Conservation (phyloP, 1,139 yeast species). For the Nematodospora anomalae region DNA sequence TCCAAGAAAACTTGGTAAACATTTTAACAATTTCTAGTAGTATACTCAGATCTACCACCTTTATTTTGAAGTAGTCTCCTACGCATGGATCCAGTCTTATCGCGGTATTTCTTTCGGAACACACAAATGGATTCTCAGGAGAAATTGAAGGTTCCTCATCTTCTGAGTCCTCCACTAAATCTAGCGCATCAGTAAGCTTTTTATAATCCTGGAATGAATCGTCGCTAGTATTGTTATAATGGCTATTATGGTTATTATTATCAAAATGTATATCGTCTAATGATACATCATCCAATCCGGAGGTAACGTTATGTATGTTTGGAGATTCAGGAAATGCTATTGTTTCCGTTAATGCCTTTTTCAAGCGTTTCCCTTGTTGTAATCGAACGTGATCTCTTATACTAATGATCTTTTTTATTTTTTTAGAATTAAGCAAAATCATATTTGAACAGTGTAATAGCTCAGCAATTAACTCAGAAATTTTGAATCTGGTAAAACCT, state of each 20-base stretch:
- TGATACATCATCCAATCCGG: slow-evolving; percentile 41
- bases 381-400: slow-evolving; percentile 39
- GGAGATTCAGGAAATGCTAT: slow-evolving; percentile 17
- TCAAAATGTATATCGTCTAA: slow-evolving; percentile 32
- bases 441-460: slow-evolving; percentile 50
- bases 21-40: slow-evolving; percentile 34
- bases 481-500: slow-evolving; percentile 45
- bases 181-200: slow-evolving; percentile 21
- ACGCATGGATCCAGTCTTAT: slow-evolving; percentile 40
- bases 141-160: slow-evolving; percentile 50
- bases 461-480: slow-evolving; percentile 48
- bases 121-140: slow-evolving; percentile 50
- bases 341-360: slow-evolving; percentile 36
- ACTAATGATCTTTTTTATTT: slow-evolving; percentile 34
- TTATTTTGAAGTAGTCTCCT: slow-evolving; percentile 47
- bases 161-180: slow-evolving; percentile 40
- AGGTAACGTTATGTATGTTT: slow-evolving; percentile 28
- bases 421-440: slow-evolving; percentile 45
- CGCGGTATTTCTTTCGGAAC: slow-evolving; percentile 32
- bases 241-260: slow-evolving; percentile 6
- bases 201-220: slow-evolving; percentile 11
- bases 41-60: slow-evolving; percentile 41
- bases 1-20: slow-evolving; percentile 47
- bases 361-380: slow-evolving; percentile 31
- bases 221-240: slow-evolving; percentile 1